phyloP scores from a whole-genome alignment of 2,329 filamentous ascomycete species.

The Alternaria burnsii region DNA sequence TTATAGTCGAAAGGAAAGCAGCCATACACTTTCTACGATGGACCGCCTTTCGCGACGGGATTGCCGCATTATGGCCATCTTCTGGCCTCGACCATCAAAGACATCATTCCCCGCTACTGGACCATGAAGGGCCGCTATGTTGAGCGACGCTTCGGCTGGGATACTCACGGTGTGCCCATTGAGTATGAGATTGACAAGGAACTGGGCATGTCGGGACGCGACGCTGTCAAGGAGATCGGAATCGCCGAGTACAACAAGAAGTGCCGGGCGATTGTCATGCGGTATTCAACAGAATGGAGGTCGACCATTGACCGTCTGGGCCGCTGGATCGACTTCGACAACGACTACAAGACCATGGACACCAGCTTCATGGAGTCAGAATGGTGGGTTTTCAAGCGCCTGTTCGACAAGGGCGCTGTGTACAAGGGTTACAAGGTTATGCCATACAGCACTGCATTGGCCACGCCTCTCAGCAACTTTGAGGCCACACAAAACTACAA shows the following conservation, averaged over 20 bases:
- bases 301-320: conserved; percentile 86
- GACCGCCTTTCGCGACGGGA: conserved; percentile 65
- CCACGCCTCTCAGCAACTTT: conserved; percentile 90
- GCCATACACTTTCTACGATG: conserved; percentile 92
- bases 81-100: conserved; percentile 93
- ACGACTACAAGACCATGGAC: conserved; percentile 98
- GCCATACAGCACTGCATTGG: conserved; percentile 92
- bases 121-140: conserved; percentile 96
- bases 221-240: conserved; percentile 85
- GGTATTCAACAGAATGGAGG: conserved; percentile 86
- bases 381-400: conserved; percentile 96
- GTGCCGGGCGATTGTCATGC: conserved; percentile 92
- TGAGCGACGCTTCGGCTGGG: conserved; percentile 93
- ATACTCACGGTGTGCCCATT: conserved; percentile 92
- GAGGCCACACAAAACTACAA: conserved; percentile 96
- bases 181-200: conserved; percentile 99
- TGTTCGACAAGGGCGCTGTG: conserved; percentile 88
- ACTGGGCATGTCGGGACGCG: conserved; percentile 84
- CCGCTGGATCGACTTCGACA: conserved; percentile 97
- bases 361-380: conserved; percentile 93
- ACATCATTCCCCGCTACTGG: conserved; percentile 96
- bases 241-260: conserved; percentile 90
- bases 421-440: conserved; percentile 93
- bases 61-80: conserved; percentile 78
- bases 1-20: conserved; percentile 73